phyloP scores from a whole-genome alignment of 768 basidiomycete genomes.

The Leccinum arenicola region DNA sequence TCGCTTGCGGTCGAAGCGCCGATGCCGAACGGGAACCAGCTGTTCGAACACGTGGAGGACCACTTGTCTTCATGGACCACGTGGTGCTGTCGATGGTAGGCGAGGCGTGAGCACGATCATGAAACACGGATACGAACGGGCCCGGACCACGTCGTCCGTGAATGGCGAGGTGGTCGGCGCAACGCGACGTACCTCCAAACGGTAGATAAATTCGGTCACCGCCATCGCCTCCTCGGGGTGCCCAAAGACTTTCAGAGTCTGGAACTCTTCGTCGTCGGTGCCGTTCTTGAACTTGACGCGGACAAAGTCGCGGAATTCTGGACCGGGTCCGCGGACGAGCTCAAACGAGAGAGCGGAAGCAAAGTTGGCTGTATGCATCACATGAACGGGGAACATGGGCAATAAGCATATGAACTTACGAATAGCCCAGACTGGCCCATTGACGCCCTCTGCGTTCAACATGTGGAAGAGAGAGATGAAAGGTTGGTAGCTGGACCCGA shows the following conservation, averaged over 20 bases:
- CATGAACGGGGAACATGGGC: neutral
- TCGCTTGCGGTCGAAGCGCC: slow-evolving; percentile 3
- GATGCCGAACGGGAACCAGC: slow-evolving; percentile 24
- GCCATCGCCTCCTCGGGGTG: slow-evolving; percentile 66
- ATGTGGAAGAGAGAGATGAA: slow-evolving; percentile 85
- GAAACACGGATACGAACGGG: neutral
- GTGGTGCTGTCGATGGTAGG: slow-evolving; percentile 16
- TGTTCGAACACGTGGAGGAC: slow-evolving; percentile 37
- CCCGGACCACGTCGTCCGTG: slow-evolving; percentile 30
- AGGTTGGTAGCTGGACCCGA: slow-evolving; percentile 82
- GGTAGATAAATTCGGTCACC: slow-evolving; percentile 80
- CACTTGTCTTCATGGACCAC: slow-evolving; percentile 38
- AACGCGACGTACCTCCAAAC: slow-evolving; percentile 56
- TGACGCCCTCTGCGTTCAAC: slow-evolving; percentile 50
- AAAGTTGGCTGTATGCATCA: slow-evolving; percentile 52
- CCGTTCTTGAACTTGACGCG: slow-evolving; percentile 84
- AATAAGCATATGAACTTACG: slow-evolving; percentile 44
- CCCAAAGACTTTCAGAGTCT: slow-evolving; percentile 66
- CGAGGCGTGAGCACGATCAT: neutral
- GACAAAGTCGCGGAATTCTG: slow-evolving; percentile 75
- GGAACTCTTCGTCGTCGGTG: slow-evolving; percentile 51
- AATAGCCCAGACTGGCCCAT: slow-evolving; percentile 57
- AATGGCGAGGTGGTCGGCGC: no score
- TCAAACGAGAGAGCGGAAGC: slow-evolving; percentile 73
- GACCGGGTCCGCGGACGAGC: slow-evolving; percentile 70